Evolutionary conservation across 805 yeast species (phyloP), one percentile per base, ranked within the genome.

Genomic region (Danielia oregonensis): DNA sequence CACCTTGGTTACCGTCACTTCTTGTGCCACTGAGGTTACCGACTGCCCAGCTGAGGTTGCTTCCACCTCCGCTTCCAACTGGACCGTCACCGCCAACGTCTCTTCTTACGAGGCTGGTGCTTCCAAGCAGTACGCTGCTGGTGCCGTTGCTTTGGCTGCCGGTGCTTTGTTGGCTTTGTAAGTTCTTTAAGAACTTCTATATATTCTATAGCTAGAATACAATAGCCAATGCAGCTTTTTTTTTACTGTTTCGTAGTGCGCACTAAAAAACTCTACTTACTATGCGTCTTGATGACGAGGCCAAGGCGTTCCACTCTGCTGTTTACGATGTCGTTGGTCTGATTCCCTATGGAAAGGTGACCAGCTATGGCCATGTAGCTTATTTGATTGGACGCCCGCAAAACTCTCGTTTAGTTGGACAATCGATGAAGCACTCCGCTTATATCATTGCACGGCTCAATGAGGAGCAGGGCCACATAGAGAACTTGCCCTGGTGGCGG

Each of bases 401-500:
- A 32, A 79, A 82, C 43, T 69, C 93, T 1, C 64, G 95, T 5
- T 87, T 77, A 40, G 93, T 84, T 1, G 95, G 95, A 0, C 70
- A 72, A 21, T 74, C 88, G 0, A 59, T 85, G 39, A 85, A 84
- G 55, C 63, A 72, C 30, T 62, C 48, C 27, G 23, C 37, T 4
- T 42, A 39, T 11, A 52, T 61, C 17, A 43, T 59, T 4, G 46
- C 49, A 12, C 44, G 42, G 19, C 43, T 65, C 10, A 49, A 51
- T 16, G 36, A 29, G 1, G 65, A 59, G 7, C 43, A 43, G 15
- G 41, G 35, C 5, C 37, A 36, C 9, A 32, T 49, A 7, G 55
- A 45, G 2, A 61, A 60, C 7, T 71, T 83, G 10, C 91, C 91
- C 4, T 85, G 94, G 94, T 84, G 91, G 91, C 59, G 94, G 23